These are phyloP conservation scores for Schrenkiella parvula DNA, from an alignment of 345 rosid species.

Conservation along the genomic window DNA sequence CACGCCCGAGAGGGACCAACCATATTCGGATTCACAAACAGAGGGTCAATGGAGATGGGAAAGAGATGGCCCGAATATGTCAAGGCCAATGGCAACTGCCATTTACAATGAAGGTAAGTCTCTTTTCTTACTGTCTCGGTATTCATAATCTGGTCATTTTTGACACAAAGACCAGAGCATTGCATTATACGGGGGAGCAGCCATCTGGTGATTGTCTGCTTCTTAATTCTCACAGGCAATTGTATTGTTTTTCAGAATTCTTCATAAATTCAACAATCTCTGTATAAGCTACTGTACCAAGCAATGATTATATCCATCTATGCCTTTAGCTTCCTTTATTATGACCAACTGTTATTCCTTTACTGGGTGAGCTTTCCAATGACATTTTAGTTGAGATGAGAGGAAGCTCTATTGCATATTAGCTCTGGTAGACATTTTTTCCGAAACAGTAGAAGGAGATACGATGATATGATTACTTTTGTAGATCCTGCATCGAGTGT, in stretches of 20 bases:
- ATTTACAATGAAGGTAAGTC: conserved; percentile 57
- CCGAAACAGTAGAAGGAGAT: background rate
- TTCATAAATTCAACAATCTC: background rate
- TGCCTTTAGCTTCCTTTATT: too few species aligned
- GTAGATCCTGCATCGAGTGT: background rate
- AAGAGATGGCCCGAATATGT: conserved; percentile 59
- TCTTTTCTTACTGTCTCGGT: background rate
- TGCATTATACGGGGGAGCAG: background rate
- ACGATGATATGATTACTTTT: background rate
- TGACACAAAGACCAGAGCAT: background rate
- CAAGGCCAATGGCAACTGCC: conserved; percentile 48
- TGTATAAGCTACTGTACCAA: background rate
- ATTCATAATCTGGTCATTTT: background rate
- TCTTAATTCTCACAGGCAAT: background rate
- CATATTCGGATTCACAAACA: conserved; percentile 39
- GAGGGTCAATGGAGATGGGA: conserved; percentile 80
- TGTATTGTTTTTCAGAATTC: background rate
- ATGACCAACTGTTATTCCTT: background rate
- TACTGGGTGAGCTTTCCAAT: background rate
- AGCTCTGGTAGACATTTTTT: background rate
- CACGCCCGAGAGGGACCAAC: conserved; percentile 83
- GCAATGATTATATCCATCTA: background rate
- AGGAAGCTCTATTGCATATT: background rate
- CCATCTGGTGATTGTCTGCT: background rate
- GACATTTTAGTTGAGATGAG: background rate